phyloP scores from a whole-genome alignment of 2,329 filamentous ascomycete species.

The Podosphaera leucotricha region DNA sequence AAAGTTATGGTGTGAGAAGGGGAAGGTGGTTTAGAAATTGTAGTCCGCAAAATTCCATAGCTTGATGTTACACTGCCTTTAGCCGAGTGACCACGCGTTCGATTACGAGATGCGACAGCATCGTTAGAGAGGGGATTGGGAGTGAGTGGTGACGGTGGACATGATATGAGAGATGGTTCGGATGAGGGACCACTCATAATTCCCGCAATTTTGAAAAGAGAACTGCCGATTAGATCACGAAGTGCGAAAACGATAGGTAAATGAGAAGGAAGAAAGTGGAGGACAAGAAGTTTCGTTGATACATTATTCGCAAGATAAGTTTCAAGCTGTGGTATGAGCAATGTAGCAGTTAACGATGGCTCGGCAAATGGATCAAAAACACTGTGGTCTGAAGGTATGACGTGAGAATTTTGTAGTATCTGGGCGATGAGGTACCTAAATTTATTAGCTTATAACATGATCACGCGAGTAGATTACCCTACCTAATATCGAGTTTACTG shows the following conservation, averaged over 20 bases:
- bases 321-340: conserved; percentile 36
- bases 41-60: not conserved
- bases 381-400: conserved; percentile 20
- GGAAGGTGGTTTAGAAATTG: not conserved
- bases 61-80: not conserved
- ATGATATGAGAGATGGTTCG: conserved; percentile 9
- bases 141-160: conserved; percentile 3
- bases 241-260: conserved; percentile 32
- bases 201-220: conserved; percentile 33
- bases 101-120: conserved; percentile 1
- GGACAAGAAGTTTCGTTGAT: conserved; percentile 29
- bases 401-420: conserved; percentile 32
- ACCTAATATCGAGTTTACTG: conserved; percentile 35
- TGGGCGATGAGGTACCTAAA: conserved; percentile 33
- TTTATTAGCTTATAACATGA: not conserved
- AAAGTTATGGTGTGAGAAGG: not conserved
- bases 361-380: conserved; percentile 29
- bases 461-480: conserved; percentile 7
- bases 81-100: conserved; percentile 1
- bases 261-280: conserved; percentile 34
- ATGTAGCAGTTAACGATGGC: conserved; percentile 28
- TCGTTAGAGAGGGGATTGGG: conserved; percentile 6
- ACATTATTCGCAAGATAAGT: conserved; percentile 30
- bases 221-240: conserved; percentile 30
- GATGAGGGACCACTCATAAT: conserved; percentile 20